phyloP scores from a whole-genome alignment of 1,284 basidiomycete genomes.

The Macrocystidia cucumis region DNA sequence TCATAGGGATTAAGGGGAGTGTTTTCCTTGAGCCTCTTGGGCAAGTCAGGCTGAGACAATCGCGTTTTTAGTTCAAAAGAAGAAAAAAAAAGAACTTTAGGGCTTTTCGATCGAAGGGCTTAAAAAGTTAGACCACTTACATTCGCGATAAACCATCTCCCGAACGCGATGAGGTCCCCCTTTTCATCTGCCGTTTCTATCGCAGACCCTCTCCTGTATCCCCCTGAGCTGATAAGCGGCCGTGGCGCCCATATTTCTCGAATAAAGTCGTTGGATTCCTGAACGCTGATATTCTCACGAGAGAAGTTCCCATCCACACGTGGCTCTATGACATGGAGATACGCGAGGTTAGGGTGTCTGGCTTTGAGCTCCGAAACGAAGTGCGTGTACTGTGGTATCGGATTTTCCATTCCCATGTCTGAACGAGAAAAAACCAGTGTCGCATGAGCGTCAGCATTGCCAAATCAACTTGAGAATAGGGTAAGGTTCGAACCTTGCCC shows the following conservation, averaged over 20 bases:
- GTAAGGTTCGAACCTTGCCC: constrained; percentile 20
- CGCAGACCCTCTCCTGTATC: constrained; percentile 14
- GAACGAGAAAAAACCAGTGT: too few relatives aligned
- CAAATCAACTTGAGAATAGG: background rate
- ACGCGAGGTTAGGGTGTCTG: constrained; percentile 33
- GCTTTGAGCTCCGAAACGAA: constrained; percentile 26
- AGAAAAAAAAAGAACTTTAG: constrained; percentile 1
- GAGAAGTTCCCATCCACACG: constrained; percentile 13
- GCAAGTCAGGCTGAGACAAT: constrained; percentile 45
- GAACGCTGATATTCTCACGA: background rate
- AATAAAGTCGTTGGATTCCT: constrained; percentile 12
- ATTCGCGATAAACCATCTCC: constrained; percentile 40
- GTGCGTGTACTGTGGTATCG: constrained; percentile 31
- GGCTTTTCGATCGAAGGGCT: too few relatives aligned
- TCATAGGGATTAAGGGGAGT: constrained; percentile 24
- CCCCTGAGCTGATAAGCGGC: constrained; percentile 20
- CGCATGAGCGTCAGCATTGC: background rate
- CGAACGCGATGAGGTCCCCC: constrained; percentile 35
- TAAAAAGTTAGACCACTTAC: constrained; percentile 27
- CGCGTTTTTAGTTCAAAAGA: background rate
- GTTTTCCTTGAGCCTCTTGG: constrained; percentile 28
- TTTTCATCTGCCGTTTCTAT: constrained; percentile 12
- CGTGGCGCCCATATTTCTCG: constrained; percentile 9
- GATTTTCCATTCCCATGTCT: constrained; percentile 32
- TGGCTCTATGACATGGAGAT: constrained; percentile 42